Percentiles rank a stretch among this genome's conserved stretches.
phyloP scores from a whole-genome alignment of 2,329 filamentous ascomycete genomes.

The Colletotrichum tropicicola region DNA sequence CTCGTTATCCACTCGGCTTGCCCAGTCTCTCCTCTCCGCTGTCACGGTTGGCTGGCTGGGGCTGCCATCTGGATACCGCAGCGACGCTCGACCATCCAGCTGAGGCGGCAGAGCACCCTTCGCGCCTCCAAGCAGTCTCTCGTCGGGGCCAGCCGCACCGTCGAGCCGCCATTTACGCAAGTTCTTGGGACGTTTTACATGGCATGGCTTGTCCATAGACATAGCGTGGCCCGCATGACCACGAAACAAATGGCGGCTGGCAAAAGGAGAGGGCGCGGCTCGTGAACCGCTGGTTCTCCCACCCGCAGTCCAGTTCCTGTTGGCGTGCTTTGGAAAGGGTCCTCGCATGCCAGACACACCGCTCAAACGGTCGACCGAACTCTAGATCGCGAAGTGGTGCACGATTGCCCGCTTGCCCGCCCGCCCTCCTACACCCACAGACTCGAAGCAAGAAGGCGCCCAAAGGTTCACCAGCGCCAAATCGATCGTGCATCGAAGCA shows the following conservation, averaged over 20 bases:
- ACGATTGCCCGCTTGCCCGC: constrained; percentile 1
- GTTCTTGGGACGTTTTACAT: constrained; percentile 7
- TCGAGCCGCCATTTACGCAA: not conserved
- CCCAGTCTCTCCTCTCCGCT: not conserved
- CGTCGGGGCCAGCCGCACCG: not conserved
- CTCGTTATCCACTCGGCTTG: not conserved
- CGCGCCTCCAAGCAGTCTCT: not conserved
- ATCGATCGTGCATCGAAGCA: too few relatives aligned
- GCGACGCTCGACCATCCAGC: not conserved
- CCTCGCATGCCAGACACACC: not conserved
- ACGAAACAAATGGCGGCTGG: not conserved
- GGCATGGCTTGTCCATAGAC: not conserved
- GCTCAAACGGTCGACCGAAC: constrained; percentile 23
- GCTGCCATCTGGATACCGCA: not conserved
- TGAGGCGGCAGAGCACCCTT: not conserved
- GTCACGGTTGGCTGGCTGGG: not conserved
- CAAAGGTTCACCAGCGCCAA: too few relatives aligned
- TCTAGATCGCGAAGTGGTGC: constrained; percentile 14
- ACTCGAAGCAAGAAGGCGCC: not conserved
- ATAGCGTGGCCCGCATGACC: not conserved
- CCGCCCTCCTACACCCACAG: not conserved
- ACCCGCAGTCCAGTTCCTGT: not conserved
- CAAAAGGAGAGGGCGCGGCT: not conserved
- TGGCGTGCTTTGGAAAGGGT: not conserved
- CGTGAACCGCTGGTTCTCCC: not conserved